A percentile compares a stretch with the other conserved stretches of the same genome.
phyloP scores from a whole-genome alignment of 2,329 filamentous ascomycete genomes.

The Chaetoscypha palmicola region DNA sequence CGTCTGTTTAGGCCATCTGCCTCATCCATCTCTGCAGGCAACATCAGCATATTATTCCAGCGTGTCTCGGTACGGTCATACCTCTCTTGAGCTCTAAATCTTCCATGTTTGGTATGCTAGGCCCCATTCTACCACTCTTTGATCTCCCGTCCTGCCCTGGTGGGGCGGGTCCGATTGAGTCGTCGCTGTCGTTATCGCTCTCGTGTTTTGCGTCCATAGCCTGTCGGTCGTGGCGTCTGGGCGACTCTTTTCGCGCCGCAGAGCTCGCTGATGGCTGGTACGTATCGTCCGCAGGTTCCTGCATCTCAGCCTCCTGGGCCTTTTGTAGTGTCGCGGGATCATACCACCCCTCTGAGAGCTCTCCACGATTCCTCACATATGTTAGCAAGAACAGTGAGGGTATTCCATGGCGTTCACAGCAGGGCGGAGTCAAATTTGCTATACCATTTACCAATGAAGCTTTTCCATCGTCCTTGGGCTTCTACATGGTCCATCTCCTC shows the following conservation, averaged over 20 bases:
- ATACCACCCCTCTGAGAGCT: constrained; percentile 89
- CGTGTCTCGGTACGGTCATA: no score
- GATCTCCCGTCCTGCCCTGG: constrained; percentile 30
- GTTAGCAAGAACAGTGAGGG: constrained; percentile 36
- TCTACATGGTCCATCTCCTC: constrained; percentile 68
- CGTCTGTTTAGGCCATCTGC: constrained; percentile 41
- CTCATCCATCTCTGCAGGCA: constrained; percentile 32
- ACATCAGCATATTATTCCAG: background rate
- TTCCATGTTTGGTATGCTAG: constrained; percentile 62
- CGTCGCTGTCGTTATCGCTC: constrained; percentile 27
- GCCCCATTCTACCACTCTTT: constrained; percentile 34
- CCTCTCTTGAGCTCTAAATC: constrained; percentile 62
- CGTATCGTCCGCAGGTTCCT: constrained; percentile 5
- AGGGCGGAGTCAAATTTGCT: constrained; percentile 20
- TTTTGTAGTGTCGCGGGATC: constrained; percentile 55
- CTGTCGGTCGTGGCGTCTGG: constrained; percentile 7
- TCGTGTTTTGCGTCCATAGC: no score
- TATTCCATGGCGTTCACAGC: background rate
- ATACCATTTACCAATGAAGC: constrained; percentile 84
- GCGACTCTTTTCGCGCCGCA: constrained; percentile 2
- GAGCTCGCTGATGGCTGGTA: constrained; percentile 2
- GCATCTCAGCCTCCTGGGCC: constrained; percentile 20
- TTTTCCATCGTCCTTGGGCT: constrained; percentile 81
- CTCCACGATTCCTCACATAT: constrained; percentile 66
- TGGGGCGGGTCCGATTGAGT: constrained; percentile 42